Percentiles rank a stretch among this genome's conserved stretches.
Evolutionary conservation across 768 basidiomycete genomes (phyloP).

Genomic region (Clavulina sp.): DNA sequence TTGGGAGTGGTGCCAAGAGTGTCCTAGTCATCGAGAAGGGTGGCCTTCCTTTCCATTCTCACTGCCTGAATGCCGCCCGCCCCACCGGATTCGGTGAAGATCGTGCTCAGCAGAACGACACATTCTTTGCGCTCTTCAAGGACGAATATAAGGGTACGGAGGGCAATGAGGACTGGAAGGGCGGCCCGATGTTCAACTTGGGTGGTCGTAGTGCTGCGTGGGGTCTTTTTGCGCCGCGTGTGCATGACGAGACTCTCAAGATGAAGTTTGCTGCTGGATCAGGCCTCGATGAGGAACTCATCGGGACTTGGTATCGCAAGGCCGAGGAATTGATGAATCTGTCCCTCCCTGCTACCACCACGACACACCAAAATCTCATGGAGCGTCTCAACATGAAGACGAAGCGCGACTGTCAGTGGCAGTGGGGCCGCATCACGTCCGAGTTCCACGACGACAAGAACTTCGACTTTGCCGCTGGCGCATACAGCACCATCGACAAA

Average conservation of each 20-base stretch:
- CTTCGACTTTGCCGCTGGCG: slow-evolving; percentile 16
- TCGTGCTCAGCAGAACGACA: slow-evolving; percentile 15
- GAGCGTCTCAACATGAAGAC: slow-evolving; percentile 6
- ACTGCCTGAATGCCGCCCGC: slow-evolving; percentile 16
- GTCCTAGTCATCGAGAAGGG: slow-evolving; percentile 17
- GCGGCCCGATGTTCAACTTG: slow-evolving; percentile 14
- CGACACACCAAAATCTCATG: slow-evolving; percentile 4
- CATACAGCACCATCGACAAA: slow-evolving; percentile 17
- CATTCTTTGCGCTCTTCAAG: slow-evolving; percentile 14
- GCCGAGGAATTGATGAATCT: slow-evolving; percentile 4
- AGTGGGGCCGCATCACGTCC: slow-evolving; percentile 18
- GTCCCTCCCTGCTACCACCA: slow-evolving; percentile 1
- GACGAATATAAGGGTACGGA: slow-evolving; percentile 6
- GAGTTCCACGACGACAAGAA: slow-evolving; percentile 15
- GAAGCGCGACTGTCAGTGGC: slow-evolving; percentile 11
- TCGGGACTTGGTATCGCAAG: not conserved
- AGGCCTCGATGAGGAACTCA: too few species aligned
- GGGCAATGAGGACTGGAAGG: slow-evolving; percentile 12
- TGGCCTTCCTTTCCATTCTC: slow-evolving; percentile 16
- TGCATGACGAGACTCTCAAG: slow-evolving; percentile 4
- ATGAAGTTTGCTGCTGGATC: too few species aligned
- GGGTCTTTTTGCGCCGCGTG: slow-evolving; percentile 5
- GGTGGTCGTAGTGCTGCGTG: slow-evolving; percentile 15
- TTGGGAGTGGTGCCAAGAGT: slow-evolving; percentile 10
- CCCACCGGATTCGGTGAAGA: slow-evolving; percentile 13